Percentiles rank a stretch among this genome's conserved stretches.
Evolutionary conservation across 306 rosid genomes (phyloP).

Genomic region (Inga oerstediana): DNA sequence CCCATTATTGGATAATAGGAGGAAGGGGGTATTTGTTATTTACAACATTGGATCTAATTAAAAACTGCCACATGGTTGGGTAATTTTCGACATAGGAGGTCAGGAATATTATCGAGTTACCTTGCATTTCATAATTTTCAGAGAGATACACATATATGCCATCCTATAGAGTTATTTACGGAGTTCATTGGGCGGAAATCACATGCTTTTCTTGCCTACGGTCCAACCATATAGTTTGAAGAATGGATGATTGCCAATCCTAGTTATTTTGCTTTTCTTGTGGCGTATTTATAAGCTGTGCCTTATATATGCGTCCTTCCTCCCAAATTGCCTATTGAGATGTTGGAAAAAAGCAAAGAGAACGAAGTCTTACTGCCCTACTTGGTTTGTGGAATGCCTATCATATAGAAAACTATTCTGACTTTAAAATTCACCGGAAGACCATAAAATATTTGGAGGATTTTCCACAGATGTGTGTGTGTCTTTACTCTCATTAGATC

Average conservation of each 20-base stretch:
- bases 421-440: not conserved
- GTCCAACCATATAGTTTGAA: slow-evolving; percentile 27
- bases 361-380: not conserved
- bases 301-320: not conserved
- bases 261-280: not conserved
- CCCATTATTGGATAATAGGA: not conserved
- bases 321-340: not conserved
- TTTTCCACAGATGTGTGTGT: not conserved
- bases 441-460: slow-evolving; percentile 8
- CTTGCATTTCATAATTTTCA: slow-evolving; percentile 11
- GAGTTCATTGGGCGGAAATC: slow-evolving; percentile 42
- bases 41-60: not conserved
- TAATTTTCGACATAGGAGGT: slow-evolving; percentile 10
- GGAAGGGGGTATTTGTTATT: not conserved
- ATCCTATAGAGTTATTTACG: slow-evolving; percentile 21
- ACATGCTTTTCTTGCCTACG: slow-evolving; percentile 44
- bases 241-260: slow-evolving; percentile 24
- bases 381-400: slow-evolving; percentile 3
- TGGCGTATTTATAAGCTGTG: not conserved
- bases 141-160: slow-evolving; percentile 36
- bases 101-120: slow-evolving; percentile 17
- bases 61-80: slow-evolving; percentile 26
- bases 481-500: not conserved
- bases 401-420: not conserved
- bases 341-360: not conserved